A percentile compares a stretch with the other conserved stretches of the same genome.
Conservation (phyloP, 768 basidiomycete species). For the Dacryopinax primogenitus region DNA sequence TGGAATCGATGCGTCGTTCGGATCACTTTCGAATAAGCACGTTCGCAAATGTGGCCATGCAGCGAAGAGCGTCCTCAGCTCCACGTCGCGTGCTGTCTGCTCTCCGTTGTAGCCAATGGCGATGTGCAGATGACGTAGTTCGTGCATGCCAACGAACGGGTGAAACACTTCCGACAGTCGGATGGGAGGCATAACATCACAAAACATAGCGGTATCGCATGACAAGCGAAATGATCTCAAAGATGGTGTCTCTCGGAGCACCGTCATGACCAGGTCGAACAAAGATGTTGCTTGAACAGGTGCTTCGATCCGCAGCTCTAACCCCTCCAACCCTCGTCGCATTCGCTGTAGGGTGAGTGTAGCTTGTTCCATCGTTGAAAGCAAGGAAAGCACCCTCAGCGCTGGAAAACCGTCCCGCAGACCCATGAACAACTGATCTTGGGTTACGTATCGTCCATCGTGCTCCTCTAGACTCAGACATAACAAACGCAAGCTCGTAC, state of each 20-base stretch:
- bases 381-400: neutral
- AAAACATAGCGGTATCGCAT: neutral
- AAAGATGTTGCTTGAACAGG: neutral
- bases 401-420: neutral
- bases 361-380: neutral
- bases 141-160: neutral
- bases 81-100: neutral
- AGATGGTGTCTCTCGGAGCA: neutral
- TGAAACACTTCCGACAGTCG: conserved; percentile 2
- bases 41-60: neutral
- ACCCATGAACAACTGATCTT: neutral
- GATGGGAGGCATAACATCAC: neutral
- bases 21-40: neutral
- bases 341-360: neutral
- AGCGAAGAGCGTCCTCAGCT: neutral
- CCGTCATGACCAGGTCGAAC: neutral
- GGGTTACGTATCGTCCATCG: neutral
- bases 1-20: neutral
- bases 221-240: neutral
- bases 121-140: neutral
- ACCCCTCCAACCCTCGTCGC: neutral
- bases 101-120: neutral
- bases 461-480: neutral
- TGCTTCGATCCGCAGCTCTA: neutral
- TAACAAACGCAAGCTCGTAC: neutral